Base-by-base conservation (phyloP, 2,329 filamentous ascomycete species). In the Cladosporium sp. region DNA sequence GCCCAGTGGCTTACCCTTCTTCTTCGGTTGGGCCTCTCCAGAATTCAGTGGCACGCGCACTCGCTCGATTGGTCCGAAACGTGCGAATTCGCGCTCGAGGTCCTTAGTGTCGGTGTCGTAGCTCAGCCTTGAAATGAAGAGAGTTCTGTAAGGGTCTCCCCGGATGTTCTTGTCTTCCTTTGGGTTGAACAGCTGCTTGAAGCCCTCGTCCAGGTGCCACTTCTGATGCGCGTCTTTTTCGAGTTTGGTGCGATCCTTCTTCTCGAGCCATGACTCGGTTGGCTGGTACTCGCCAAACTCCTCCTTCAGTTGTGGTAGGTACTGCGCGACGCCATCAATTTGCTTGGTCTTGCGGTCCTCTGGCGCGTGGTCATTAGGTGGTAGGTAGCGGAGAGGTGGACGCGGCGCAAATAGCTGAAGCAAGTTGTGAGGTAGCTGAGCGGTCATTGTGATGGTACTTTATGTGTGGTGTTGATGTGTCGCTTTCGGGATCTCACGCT, bases 391-490 rank as follows among this genome's bases (percentile, higher is more conserved):
- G 72, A 97, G 80, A 60, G 93, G 89, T 67, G 94, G 94, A 61
- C 94, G 90, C 72, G 94, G 90, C 77, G 93, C 90, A 79, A 99
- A 99, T 66, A 97, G 90, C 76, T 90, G 89, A 69, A 97, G 83
- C 60, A 97, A 84, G 73, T 96, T 93, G 58, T 89, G 90, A 60
- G 94, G 93, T 19, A 99, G 88, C 77, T 95, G 94, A 82, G 97
- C 93, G 52, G 94, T 97, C 94, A 97, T 99, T 51, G 49, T 39
- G 49, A 55, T 37, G 51, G 5, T 36, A 7, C 17, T 22, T 11
- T 15, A 11, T 28, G 22, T 19, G 20, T 51, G 5, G 15, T 40
- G 38, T 28, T 34, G 51, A 54, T 54, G n/a, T 19, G 36, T 30
- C 17, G 49, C 12, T 54, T 34, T 20, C 12, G 22, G 5, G 11